Base-by-base conservation (phyloP, 2,329 filamentous ascomycete species). In the Phaeosphaeria sp. region DNA sequence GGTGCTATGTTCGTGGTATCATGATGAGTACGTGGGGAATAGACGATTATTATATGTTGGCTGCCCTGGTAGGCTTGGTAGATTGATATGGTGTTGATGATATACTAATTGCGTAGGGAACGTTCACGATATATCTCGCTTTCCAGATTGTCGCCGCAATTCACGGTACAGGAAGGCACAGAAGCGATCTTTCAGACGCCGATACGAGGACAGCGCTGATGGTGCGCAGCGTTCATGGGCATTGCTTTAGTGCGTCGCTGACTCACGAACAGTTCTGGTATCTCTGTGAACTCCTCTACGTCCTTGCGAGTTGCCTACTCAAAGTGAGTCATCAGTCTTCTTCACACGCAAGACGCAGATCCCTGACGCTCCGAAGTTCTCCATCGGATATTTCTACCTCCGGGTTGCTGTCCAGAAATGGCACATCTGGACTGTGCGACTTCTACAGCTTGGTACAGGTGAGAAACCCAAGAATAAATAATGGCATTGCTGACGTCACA, bases 241-340 rank as follows among this genome's bases (percentile, higher is more conserved):
- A 22, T 9, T 11, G 6, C 13, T 48, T 7, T 3, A 36, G 8
- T 18, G 4, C 11, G 1, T 24, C 47, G 30, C 25, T 74, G n/a
- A 72, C 63, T 8, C 2, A 5, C 15, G 30, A 9, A 9, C 50
- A 79, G 78, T 79, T 74, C 63, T 86, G 83, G 83, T 86, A 82
- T 74, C 78, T 86, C n/a, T 83, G 82, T 61, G 84, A 86, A 64
- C 73, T 83, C n/a, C 80, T 81, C 60, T 87, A 86, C 67, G 79
- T 82, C 7, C 69, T 83, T 53, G 77, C 79, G 5, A 83, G 78
- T 21, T 77, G 79, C 40, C 67, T 81, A 13, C 77, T 83, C 46
- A 85, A 36, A 13, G 30, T 13, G 15, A 36, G 30, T 36, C 6
- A 7, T 13, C 15, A 3, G 15, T 36, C 11, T 7, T 7, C 8